Base-by-base conservation (phyloP, 2,329 filamentous ascomycete genomes). In the Hypoxylon sp. region DNA sequence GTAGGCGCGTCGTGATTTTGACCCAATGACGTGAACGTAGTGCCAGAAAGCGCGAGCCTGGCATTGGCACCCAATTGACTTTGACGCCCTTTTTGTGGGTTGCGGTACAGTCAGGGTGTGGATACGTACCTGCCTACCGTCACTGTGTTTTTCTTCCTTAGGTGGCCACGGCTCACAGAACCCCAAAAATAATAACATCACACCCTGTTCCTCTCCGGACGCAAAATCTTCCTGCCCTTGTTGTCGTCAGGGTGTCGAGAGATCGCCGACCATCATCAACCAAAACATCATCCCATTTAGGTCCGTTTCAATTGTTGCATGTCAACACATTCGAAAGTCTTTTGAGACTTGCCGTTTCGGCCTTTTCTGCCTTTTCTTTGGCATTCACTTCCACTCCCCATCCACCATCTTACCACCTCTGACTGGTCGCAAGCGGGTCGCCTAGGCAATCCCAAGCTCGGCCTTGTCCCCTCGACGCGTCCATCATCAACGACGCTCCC, bases 181-280 rank as follows among this genome's bases (percentile, higher is more conserved):
- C 61, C 68, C 68, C 57, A 68, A 62, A 42, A 68, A 68, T 65
- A 69, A 72, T 68, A 72, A 72, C 67, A 70, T 70, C 67, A 65
- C 69, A 52, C 58, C 57, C 61, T 35, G 55, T 68, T 35, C 35
- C 35, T 62, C 51, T 39, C 44, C 31, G 71, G 11, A 29, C 32
- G 39, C 39, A 67, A 71, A 67, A 62, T 60, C 65, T 68, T 59
- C 57, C 54, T 59, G 27, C 48, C 52, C 65, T 65, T 67, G 57
- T 52, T 65, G 51, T 50, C 47, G 55, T 63, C 64, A 65, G 59
- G 65, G 60, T 65, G 57, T 68, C 52, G 44, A 66, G 53, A 44
- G 67, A 69, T 69, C 58, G 47, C 60, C 59, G 21, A 19, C 54
- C 50, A 60, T 62, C 71, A 69, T 60, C 60, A 56, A 65, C 37